Percentiles rank a stretch among this genome's conserved stretches.
Conservation (phyloP, 345 rosid species). For the Streptanthus diversifolius region DNA sequence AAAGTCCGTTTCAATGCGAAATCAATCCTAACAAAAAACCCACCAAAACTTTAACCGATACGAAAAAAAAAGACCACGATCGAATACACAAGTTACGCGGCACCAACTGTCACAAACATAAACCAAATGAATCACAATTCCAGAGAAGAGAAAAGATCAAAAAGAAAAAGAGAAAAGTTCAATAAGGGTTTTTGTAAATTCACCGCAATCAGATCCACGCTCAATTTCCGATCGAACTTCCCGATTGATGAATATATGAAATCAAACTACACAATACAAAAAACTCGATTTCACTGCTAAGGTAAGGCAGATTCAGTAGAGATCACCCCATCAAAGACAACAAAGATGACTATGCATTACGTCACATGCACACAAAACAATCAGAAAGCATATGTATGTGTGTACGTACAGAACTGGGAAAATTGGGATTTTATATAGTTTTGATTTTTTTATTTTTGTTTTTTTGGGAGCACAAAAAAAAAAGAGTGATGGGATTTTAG, state of each 20-base stretch:
- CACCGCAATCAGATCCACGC: constrained; percentile 39
- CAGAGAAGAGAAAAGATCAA: neutral
- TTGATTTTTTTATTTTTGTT: neutral
- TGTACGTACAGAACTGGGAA: neutral
- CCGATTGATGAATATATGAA: neutral
- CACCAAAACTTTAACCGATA: neutral
- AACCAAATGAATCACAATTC: constrained; percentile 13
- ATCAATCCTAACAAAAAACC: constrained; percentile 8
- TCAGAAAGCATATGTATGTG: constrained; percentile 13
- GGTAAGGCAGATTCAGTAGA: constrained; percentile 13
- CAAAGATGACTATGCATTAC: neutral
- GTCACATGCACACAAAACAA: neutral
- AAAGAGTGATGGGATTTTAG: constrained; percentile 24
- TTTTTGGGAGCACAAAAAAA: neutral
- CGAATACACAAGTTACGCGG: neutral
- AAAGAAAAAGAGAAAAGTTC: neutral
- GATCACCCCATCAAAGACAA: constrained; percentile 12
- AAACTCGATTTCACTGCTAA: constrained; percentile 25
- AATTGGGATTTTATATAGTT: neutral
- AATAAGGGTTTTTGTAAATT: constrained; percentile 23
- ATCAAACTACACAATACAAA: constrained; percentile 1
- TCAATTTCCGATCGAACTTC: constrained; percentile 17
- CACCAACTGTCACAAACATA: neutral
- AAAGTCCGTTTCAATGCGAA: neutral
- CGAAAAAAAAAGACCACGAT: neutral